phyloP scores from a whole-genome alignment of 257 asterid genomes.

The Gentiana straminea region DNA sequence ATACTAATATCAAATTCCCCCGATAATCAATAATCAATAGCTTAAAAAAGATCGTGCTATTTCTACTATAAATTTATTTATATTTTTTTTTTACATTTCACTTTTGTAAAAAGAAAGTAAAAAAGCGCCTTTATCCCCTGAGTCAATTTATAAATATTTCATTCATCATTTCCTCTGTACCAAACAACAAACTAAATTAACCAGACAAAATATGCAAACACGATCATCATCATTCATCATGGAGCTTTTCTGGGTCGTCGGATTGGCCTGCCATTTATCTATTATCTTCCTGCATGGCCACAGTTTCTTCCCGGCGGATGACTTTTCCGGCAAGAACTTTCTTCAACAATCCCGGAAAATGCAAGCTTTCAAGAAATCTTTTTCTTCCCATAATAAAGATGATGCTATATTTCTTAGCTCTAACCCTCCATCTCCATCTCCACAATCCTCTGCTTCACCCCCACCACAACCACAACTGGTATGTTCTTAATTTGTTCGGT shows the following conservation, averaged over 20 bases:
- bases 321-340: neutral
- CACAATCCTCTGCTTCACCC: slow-evolving; percentile 4
- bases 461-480: slow-evolving; percentile 4
- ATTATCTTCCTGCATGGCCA: slow-evolving; percentile 12
- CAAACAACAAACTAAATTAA: neutral
- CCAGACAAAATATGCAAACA: neutral
- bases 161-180: neutral
- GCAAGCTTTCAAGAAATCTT: slow-evolving; percentile 16
- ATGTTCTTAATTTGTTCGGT: neutral
- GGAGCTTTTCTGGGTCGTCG: neutral
- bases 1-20: too few species aligned
- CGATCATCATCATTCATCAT: neutral
- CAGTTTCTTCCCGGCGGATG: slow-evolving; percentile 4
- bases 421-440: slow-evolving; percentile 9
- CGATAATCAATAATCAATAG: too few species aligned
- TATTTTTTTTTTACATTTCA: too few species aligned
- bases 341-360: slow-evolving; percentile 12
- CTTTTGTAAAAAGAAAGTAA: too few species aligned
- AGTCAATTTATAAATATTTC: neutral
- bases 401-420: slow-evolving; percentile 10
- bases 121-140: neutral
- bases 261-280: slow-evolving; percentile 3
- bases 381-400: slow-evolving; percentile 13
- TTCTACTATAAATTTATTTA: too few species aligned
- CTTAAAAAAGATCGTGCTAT: too few species aligned